Evolutionary conservation across 2,329 filamentous ascomycete genomes (phyloP).

Genomic region (Orbilia quercus): DNA sequence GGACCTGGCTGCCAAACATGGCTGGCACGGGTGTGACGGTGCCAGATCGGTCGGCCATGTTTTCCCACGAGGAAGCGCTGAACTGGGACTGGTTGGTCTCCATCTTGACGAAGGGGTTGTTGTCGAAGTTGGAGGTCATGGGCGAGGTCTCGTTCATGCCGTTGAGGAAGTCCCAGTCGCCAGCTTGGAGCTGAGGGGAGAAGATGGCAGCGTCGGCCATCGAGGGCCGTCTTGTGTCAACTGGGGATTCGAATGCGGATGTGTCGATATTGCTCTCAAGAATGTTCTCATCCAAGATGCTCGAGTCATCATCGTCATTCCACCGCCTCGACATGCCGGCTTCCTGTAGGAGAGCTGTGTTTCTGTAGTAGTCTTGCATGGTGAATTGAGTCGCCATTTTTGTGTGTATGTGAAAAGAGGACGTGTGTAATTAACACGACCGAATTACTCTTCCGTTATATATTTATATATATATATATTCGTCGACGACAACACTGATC

Average conservation of each 20-base stretch:
- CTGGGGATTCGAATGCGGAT: conserved; percentile 59
- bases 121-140: conserved; percentile 69
- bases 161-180: conserved; percentile 66
- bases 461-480: conserved; percentile 54
- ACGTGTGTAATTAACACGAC: too few relatives aligned
- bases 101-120: conserved; percentile 61
- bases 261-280: conserved; percentile 60
- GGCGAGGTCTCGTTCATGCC: conserved; percentile 67
- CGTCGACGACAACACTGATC: conserved; percentile 40
- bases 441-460: conserved; percentile 23
- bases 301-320: conserved; percentile 60
- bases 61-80: conserved; percentile 58
- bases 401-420: conserved; percentile 24
- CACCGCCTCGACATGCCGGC: conserved; percentile 58
- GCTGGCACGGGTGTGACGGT: conserved; percentile 58
- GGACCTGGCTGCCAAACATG: conserved; percentile 40
- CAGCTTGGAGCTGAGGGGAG: conserved; percentile 71
- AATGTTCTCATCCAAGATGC: conserved; percentile 61
- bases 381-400: conserved; percentile 50
- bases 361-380: conserved; percentile 56
- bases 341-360: conserved; percentile 53
- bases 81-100: conserved; percentile 60
- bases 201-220: conserved; percentile 55
- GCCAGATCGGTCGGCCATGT: conserved; percentile 59
- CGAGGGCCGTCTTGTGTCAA: conserved; percentile 57